Conservation (phyloP, 1,284 basidiomycete species). For the Schizopora paradoxa region DNA sequence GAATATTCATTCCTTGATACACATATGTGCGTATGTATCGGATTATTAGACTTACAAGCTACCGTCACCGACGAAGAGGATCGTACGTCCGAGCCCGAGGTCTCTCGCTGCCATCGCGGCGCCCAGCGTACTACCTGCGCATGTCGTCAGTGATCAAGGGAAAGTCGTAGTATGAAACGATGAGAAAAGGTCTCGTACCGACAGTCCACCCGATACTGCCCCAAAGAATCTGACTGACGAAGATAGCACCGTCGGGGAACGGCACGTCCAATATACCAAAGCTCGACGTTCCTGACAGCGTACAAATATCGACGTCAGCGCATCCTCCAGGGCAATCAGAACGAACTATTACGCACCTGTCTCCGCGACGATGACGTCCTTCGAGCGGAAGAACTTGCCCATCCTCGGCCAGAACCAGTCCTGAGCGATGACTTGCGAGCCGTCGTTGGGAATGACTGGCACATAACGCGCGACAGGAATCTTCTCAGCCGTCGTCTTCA, state of each 20-base stretch:
- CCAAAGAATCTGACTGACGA: conserved; percentile 78
- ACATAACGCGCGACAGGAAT: conserved; percentile 47
- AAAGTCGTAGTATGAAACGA: conserved; percentile 25
- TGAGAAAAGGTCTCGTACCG: conserved; percentile 37
- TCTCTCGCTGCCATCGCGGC: conserved; percentile 77
- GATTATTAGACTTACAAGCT: conserved; percentile 52
- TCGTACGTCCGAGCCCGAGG: conserved; percentile 54
- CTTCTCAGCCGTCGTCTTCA: conserved; percentile 34
- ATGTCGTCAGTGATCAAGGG: background rate
- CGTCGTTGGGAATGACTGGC: conserved; percentile 42
- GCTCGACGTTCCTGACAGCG: conserved; percentile 37
- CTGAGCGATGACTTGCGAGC: conserved; percentile 54
- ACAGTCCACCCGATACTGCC: conserved; percentile 86
- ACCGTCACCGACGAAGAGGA: conserved; percentile 87
- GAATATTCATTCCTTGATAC: background rate
- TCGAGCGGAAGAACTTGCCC: conserved; percentile 68
- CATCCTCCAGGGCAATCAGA: background rate
- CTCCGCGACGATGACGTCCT: conserved; percentile 81
- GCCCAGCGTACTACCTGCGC: conserved; percentile 54
- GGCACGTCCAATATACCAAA: conserved; percentile 78
- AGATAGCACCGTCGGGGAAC: conserved; percentile 60
- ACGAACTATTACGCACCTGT: conserved; percentile 46
- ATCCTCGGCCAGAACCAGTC: conserved; percentile 85
- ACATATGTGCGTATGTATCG: background rate
- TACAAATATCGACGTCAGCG: no score